These are phyloP conservation scores for Trichosanthes truncata DNA, from an alignment of 306 rosid species.

Conservation along the genomic window DNA sequence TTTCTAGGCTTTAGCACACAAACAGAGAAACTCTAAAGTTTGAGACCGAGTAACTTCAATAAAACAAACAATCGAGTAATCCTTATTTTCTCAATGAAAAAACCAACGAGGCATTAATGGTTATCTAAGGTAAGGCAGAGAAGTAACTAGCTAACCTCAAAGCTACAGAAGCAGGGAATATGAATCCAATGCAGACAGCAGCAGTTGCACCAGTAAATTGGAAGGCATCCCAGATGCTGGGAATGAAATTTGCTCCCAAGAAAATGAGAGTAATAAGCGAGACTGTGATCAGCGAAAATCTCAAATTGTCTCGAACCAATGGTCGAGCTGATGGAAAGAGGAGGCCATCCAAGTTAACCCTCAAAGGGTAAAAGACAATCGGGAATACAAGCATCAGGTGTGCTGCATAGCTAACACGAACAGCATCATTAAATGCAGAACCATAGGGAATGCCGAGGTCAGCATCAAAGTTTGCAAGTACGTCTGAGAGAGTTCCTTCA, in stretches of 20 bases:
- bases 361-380: constrained; percentile 23
- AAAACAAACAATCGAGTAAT: background rate
- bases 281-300: constrained; percentile 20
- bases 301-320: constrained; percentile 19
- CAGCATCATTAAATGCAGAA: constrained; percentile 16
- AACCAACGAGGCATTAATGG: background rate
- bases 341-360: constrained; percentile 34
- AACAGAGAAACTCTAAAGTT: background rate
- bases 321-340: constrained; percentile 27
- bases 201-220: constrained; percentile 39
- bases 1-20: background rate
- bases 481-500: constrained; percentile 23
- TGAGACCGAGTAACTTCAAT: background rate
- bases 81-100: background rate
- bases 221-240: constrained; percentile 43
- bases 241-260: constrained; percentile 38
- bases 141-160: constrained; percentile 16
- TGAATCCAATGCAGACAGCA: constrained; percentile 35
- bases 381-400: constrained; percentile 32
- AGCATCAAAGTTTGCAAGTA: constrained; percentile 35
- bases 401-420: constrained; percentile 23
- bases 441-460: constrained; percentile 27
- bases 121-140: background rate
- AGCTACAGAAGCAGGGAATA: constrained; percentile 36
- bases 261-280: constrained; percentile 15